A percentile compares a stretch with the other conserved stretches of the same genome.
phyloP scores from a whole-genome alignment of 495 filamentous ascomycete genomes.

The Bathelium albidoporum region DNA sequence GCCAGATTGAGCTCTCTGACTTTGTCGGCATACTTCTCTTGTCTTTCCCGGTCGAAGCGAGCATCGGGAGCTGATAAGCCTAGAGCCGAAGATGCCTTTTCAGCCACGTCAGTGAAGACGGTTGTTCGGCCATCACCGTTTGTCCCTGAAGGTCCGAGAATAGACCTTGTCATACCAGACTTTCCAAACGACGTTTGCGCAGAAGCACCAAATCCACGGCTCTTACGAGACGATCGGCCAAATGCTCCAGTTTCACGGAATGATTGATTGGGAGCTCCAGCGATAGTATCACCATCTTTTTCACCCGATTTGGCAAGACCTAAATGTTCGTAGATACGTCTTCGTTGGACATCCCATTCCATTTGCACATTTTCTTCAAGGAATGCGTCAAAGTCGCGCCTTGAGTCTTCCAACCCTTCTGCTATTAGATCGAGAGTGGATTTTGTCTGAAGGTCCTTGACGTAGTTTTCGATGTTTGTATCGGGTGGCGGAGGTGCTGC shows the following conservation, averaged over 20 bases:
- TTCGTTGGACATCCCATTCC: slow-evolving; percentile 90
- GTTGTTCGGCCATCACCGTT: slow-evolving; percentile 28
- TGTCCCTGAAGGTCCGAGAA: slow-evolving; percentile 62
- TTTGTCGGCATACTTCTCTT: slow-evolving; percentile 63
- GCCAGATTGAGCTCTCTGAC: slow-evolving; percentile 65
- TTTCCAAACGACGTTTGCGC: slow-evolving; percentile 48
- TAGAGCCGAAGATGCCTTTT: slow-evolving; percentile 18
- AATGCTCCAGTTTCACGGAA: slow-evolving; percentile 40
- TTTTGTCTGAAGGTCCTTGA: slow-evolving; percentile 75
- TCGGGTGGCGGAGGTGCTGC: slow-evolving; percentile 39
- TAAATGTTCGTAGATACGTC: slow-evolving; percentile 90
- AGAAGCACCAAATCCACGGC: slow-evolving; percentile 30
- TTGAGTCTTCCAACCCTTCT: slow-evolving; percentile 74
- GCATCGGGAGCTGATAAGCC: slow-evolving; percentile 47
- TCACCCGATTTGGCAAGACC: slow-evolving; percentile 52
- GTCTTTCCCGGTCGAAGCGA: slow-evolving; percentile 66
- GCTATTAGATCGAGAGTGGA: slow-evolving; percentile 84
- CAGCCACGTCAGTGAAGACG: slow-evolving; percentile 26
- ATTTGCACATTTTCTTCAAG: slow-evolving; percentile 88
- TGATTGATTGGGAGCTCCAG: slow-evolving; percentile 6
- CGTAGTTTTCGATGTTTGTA: slow-evolving; percentile 71
- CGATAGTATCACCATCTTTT: slow-evolving; percentile 29
- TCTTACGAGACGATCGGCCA: slow-evolving; percentile 49
- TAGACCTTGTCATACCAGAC: slow-evolving; percentile 62
- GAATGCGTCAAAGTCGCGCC: slow-evolving; percentile 82